A percentile compares a stretch with the other conserved stretches of the same genome.
Conservation (phyloP, 2,329 filamentous ascomycete genomes). For the Arthrobotrys sinensis region DNA sequence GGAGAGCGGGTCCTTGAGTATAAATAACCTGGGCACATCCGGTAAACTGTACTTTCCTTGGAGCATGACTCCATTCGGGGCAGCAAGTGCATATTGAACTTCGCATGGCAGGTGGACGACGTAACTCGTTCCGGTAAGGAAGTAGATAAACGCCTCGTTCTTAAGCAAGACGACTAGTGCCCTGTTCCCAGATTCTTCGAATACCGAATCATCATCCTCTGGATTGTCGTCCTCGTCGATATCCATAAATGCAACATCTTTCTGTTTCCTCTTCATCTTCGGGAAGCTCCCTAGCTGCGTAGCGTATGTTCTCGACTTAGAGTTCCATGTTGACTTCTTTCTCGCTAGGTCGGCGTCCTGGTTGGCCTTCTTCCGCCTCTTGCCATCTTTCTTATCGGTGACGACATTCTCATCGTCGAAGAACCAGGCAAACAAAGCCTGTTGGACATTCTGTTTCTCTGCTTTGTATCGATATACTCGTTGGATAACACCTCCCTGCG, state of each 20-base stretch:
- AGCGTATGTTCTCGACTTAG: conserved; percentile 68
- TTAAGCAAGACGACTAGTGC: conserved; percentile 92
- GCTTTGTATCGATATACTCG: conserved; percentile 88
- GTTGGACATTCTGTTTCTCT: conserved; percentile 87
- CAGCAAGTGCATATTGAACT: conserved; percentile 87
- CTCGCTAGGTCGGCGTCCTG: conserved; percentile 62
- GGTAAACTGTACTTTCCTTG: conserved; percentile 77
- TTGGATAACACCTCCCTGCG: conserved; percentile 84
- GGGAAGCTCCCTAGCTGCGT: conserved; percentile 64
- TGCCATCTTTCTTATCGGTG: conserved; percentile 62
- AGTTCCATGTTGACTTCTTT: conserved; percentile 64
- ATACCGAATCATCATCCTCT: conserved; percentile 66
- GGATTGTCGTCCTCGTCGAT: conserved; percentile 64
- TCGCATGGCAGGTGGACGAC: conserved; percentile 95
- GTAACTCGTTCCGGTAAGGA: conserved; percentile 87
- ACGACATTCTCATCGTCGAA: conserved; percentile 67
- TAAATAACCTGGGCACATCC: conserved; percentile 83
- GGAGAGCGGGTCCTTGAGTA: conserved; percentile 85
- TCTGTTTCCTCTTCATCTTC: conserved; percentile 61
- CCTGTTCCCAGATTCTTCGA: conserved; percentile 66
- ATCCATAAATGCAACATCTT: conserved; percentile 63
- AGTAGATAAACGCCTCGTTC: conserved; percentile 93
- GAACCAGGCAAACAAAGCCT: conserved; percentile 89
- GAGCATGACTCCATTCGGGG: conserved; percentile 85
- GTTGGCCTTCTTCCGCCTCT: conserved; percentile 62